phyloP scores from a whole-genome alignment of 202 grass and related monocot species.

The Alloteropsis angusta region DNA sequence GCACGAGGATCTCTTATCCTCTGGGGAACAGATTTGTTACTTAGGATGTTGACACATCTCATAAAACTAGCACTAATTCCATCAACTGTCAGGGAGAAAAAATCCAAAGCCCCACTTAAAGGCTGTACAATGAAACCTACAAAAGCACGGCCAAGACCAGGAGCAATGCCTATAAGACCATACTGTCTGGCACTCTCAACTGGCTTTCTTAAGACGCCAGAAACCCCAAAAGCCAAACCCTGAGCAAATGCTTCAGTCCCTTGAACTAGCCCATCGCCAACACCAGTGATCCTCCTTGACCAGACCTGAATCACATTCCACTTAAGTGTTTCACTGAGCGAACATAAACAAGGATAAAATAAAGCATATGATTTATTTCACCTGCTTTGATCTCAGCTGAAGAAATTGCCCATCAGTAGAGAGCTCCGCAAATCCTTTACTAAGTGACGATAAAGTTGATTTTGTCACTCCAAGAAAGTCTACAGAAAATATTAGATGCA shows the following conservation, averaged over 20 bases:
- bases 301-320: slow-evolving; percentile 57
- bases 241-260: slow-evolving; percentile 91
- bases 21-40: slow-evolving; percentile 64
- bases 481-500: slow-evolving; percentile 93
- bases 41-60: slow-evolving; percentile 78
- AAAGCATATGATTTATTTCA: slow-evolving; percentile 31
- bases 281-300: slow-evolving; percentile 81
- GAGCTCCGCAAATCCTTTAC: slow-evolving; percentile 98
- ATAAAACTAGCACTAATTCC: slow-evolving; percentile 89
- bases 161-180: slow-evolving; percentile 81
- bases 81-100: slow-evolving; percentile 80
- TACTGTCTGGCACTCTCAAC: slow-evolving; percentile 85
- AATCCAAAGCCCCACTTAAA: slow-evolving; percentile 87
- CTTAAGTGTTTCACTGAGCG: background rate
- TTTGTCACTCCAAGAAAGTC: slow-evolving; percentile 93
- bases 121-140: slow-evolving; percentile 95
- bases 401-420: slow-evolving; percentile 95
- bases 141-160: slow-evolving; percentile 84
- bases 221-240: slow-evolving; percentile 94
- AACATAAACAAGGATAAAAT: slow-evolving; percentile 24
- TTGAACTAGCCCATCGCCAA: slow-evolving; percentile 91
- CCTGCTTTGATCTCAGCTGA: slow-evolving; percentile 89
- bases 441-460: slow-evolving; percentile 91
- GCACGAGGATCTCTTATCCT: slow-evolving; percentile 80
- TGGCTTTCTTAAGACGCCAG: slow-evolving; percentile 93